Conservation (phyloP, 768 basidiomycete species). For the Rhizopogon vinicolor region DNA sequence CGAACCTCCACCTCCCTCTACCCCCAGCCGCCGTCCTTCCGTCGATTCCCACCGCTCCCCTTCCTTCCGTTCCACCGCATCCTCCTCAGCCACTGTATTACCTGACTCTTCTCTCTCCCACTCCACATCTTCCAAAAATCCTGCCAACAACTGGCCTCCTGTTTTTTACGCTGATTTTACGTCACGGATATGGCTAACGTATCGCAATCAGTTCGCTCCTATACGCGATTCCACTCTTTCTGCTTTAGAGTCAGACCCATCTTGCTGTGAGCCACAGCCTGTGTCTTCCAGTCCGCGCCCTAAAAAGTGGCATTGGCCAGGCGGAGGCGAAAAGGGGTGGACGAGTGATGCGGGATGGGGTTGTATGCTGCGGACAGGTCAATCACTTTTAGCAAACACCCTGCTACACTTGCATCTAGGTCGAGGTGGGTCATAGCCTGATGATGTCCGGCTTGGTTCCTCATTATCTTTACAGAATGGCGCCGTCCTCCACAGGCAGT, state of each 20-base stretch:
- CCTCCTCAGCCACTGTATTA: conserved; percentile 31
- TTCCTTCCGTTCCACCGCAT: conserved; percentile 41
- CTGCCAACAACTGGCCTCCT: conserved; percentile 60
- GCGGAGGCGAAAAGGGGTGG: conserved; percentile 70
- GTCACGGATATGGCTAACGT: conserved; percentile 87
- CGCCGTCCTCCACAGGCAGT: conserved; percentile 63
- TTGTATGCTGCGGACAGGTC: conserved; percentile 87
- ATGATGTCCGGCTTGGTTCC: conserved; percentile 6
- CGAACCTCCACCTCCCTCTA: conserved; percentile 35
- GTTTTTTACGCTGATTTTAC: conserved; percentile 88
- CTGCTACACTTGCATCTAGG: conserved; percentile 74
- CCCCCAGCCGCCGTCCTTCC: conserved; percentile 33
- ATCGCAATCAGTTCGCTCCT: conserved; percentile 81
- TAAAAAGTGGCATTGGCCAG: conserved; percentile 61
- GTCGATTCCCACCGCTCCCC: conserved; percentile 36
- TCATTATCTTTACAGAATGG: conserved; percentile 58
- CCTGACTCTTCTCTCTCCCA: conserved; percentile 29
- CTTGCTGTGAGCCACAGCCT: conserved; percentile 26
- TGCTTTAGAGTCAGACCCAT: conserved; percentile 34
- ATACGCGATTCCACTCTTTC: conserved; percentile 62
- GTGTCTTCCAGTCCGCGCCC: conserved; percentile 38
- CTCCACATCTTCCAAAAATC: conserved; percentile 25
- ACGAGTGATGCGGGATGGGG: conserved; percentile 88
- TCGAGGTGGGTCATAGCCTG: conserved; percentile 42
- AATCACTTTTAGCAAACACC: conserved; percentile 77